These are phyloP conservation scores for Pestalotiopsis sp. DNA, from an alignment of 2,329 filamentous ascomycete genomes.

Conservation along the genomic window DNA sequence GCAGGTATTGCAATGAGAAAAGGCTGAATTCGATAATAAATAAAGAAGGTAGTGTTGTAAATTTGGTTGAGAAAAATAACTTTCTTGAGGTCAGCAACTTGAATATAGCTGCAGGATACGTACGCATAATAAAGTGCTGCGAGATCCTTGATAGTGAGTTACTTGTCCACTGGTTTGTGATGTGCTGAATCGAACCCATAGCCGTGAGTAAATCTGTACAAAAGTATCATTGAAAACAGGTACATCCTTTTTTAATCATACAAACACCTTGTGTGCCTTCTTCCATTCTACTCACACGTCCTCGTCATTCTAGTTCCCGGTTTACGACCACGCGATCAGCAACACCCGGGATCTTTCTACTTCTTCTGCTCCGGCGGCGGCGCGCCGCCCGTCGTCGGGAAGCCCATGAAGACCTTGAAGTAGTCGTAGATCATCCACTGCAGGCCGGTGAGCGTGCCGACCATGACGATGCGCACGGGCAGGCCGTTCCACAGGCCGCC, in stretches of 20 bases:
- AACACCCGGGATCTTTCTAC: no score
- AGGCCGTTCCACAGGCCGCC: constrained; percentile 89
- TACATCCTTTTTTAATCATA: background rate
- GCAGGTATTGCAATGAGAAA: no score
- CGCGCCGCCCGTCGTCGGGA: constrained; percentile 79
- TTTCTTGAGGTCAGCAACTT: no score
- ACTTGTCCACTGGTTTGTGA: no score
- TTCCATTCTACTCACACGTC: background rate
- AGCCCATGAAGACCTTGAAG: constrained; percentile 88
- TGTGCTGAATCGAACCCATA: no score
- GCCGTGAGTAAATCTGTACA: background rate
- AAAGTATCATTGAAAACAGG: background rate
- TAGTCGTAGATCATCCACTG: constrained; percentile 96
- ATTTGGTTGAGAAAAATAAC: no score
- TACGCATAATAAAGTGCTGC: no score
- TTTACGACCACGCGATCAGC: background rate
- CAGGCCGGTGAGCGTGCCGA: constrained; percentile 77
- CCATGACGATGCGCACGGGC: constrained; percentile 86
- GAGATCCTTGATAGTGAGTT: no score
- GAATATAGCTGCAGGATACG: no score
- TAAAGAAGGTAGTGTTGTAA: no score
- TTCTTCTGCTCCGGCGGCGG: constrained; percentile 55
- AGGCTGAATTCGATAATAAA: no score
- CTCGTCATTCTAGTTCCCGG: background rate
- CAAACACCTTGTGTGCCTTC: background rate